Evolutionary conservation across 176 grass and related monocot genomes (phyloP).

Genomic region (Dactylis glomerata): DNA sequence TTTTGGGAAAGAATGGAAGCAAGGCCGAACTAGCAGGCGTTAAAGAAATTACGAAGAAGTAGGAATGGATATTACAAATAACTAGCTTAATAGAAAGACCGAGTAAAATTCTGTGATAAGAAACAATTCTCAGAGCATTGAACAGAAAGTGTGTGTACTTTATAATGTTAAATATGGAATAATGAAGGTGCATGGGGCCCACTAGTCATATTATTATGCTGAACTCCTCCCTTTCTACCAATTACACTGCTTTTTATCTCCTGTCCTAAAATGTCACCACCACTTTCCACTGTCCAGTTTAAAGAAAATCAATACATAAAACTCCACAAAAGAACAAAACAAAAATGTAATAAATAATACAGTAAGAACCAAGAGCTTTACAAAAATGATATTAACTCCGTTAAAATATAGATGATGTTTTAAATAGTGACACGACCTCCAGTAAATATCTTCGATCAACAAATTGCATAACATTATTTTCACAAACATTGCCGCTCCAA

Average conservation of each 20-base stretch:
- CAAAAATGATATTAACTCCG: background rate
- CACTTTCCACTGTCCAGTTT: background rate
- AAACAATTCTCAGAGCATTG: background rate
- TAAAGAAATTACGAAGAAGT: background rate
- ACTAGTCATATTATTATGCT: background rate
- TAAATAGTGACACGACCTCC: background rate
- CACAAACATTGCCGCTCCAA: background rate
- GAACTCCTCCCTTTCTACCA: background rate
- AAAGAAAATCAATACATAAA: background rate
- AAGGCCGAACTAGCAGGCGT: background rate
- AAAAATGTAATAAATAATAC: background rate
- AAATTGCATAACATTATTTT: background rate
- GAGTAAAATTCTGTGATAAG: background rate
- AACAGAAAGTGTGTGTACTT: background rate
- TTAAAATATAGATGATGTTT: background rate
- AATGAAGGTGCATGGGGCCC: background rate
- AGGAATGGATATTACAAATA: background rate
- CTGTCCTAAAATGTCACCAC: background rate
- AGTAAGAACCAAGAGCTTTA: background rate
- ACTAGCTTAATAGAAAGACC: background rate
- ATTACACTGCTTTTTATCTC: background rate
- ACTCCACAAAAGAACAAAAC: background rate
- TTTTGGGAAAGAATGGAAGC: background rate
- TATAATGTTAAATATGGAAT: background rate
- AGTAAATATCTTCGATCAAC: background rate